Percentiles rank a stretch among this genome's conserved stretches.
Evolutionary conservation across 352 stramenopile species (phyloP).

Genomic region (Halophytophthora batemanensis): DNA sequence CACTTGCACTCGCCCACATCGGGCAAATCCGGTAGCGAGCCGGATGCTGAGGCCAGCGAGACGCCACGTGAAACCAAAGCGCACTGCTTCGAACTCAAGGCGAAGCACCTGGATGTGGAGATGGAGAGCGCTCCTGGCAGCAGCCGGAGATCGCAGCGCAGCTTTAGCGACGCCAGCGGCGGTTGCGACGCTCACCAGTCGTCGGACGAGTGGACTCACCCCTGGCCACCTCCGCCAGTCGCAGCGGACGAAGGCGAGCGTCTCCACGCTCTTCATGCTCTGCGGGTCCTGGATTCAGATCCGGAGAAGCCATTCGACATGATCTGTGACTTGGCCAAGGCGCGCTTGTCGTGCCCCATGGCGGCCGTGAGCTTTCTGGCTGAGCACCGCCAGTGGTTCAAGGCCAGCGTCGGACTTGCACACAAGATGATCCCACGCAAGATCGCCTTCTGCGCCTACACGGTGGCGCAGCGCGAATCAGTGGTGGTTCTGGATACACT

Average conservation of each 20-base stretch:
- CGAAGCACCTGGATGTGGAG: conserved; percentile 25
- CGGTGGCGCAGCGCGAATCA: conserved; percentile 48
- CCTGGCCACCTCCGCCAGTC: conserved; percentile 69
- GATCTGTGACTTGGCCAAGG: conserved; percentile 77
- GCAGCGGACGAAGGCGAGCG: conserved; percentile 49
- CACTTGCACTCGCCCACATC: conserved; percentile 65
- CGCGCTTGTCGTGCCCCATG: conserved; percentile 63
- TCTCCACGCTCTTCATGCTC: conserved; percentile 41
- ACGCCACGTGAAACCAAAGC: conserved; percentile 16
- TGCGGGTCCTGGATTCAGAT: conserved; percentile 59
- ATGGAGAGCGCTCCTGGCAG: conserved; percentile 23
- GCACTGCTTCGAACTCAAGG: conserved; percentile 22
- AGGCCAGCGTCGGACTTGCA: conserved; percentile 59
- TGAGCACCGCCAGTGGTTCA: conserved; percentile 77
- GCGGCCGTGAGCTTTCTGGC: conserved; percentile 81
- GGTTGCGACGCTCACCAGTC: conserved; percentile 15
- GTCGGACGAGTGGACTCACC: conserved; percentile 42
- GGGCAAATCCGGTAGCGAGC: conserved; percentile 22
- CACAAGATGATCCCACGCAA: conserved; percentile 80
- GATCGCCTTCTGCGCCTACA: conserved; percentile 80
- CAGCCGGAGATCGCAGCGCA: conserved; percentile 5
- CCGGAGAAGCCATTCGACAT: conserved; percentile 68
- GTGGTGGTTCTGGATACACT: conserved; percentile 87
- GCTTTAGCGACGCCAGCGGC: conserved; percentile 21
- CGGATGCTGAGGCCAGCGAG: conserved; percentile 29